These are phyloP conservation scores for Paraconiothyrium sp. DNA, from an alignment of 2,329 filamentous ascomycete species.

Conservation along the genomic window DNA sequence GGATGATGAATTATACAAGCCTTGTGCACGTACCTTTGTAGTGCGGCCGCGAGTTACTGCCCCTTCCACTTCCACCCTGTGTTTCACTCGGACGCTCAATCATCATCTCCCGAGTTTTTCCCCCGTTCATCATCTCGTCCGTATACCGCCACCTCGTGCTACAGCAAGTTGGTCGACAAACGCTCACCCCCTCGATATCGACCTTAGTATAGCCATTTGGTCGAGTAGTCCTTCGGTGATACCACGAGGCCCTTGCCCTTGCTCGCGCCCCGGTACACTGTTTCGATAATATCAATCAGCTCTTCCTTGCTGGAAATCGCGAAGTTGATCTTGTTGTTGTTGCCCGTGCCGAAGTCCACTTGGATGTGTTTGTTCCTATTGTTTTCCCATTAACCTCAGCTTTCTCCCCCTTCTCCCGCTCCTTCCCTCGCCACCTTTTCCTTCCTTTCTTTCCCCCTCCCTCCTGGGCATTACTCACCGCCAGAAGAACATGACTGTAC, in stretches of 20 bases:
- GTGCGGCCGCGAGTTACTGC: too few species aligned
- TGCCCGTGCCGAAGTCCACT: constrained; percentile 72
- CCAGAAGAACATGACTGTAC: constrained; percentile 95
- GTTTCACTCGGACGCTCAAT: too few species aligned
- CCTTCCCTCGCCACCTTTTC: not conserved
- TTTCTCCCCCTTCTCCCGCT: not conserved
- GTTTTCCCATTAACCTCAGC: not conserved
- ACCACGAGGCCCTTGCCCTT: constrained; percentile 94
- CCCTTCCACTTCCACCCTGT: too few species aligned
- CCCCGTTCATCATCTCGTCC: too few species aligned
- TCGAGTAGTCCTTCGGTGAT: constrained; percentile 84
- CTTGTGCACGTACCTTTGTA: too few species aligned
- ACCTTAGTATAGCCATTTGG: constrained; percentile 62
- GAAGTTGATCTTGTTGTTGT: constrained; percentile 97
- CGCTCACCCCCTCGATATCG: not conserved
- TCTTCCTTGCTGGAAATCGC: constrained; percentile 95
- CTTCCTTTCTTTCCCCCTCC: too few species aligned
- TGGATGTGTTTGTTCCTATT: constrained; percentile 35
- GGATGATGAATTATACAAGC: too few species aligned
- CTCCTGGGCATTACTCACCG: constrained; percentile 61
- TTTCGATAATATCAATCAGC: constrained; percentile 97
- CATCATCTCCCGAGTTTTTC: too few species aligned
- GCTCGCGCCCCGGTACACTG: constrained; percentile 92
- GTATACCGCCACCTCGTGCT: too few species aligned
- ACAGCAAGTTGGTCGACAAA: too few species aligned